Evolutionary conservation across 129 eudicot species (phyloP).

Genomic region (Centrapalus pauciflorus): DNA sequence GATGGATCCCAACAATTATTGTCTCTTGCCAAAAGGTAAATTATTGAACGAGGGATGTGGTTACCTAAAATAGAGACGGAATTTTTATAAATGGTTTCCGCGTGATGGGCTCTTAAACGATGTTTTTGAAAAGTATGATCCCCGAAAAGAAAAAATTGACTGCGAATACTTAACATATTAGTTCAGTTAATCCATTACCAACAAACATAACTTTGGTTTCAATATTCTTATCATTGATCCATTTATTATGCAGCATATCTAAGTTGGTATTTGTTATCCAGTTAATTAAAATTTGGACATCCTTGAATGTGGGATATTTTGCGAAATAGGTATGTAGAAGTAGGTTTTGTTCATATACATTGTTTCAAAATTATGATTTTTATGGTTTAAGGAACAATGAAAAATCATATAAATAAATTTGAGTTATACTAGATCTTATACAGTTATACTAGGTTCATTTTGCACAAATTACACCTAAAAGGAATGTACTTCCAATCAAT

Average conservation of each 20-base stretch:
- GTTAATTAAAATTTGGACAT: not conserved
- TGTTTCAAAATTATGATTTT: too few relatives aligned
- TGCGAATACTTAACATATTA: too few relatives aligned
- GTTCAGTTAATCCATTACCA: too few relatives aligned
- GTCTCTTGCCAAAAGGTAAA: slow-evolving; percentile 77
- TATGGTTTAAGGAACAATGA: not conserved
- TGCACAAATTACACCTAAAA: too few relatives aligned
- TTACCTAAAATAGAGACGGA: too few relatives aligned
- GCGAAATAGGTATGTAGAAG: not conserved
- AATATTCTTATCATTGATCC: not conserved
- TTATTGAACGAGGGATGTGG: too few relatives aligned
- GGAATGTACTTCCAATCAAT: too few relatives aligned
- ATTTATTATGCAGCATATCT: not conserved
- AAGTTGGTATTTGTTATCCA: not conserved
- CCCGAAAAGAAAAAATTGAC: too few relatives aligned
- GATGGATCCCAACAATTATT: slow-evolving; percentile 68
- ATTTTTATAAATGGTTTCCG: too few relatives aligned
- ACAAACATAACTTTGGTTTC: not conserved
- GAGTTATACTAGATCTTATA: not conserved
- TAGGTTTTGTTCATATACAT: not conserved
- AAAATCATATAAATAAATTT: not conserved
- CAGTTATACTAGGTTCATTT: too few relatives aligned
- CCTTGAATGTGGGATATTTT: not conserved
- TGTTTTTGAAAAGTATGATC: too few relatives aligned
- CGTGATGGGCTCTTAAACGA: too few relatives aligned